Base-by-base conservation (phyloP, 2,329 filamentous ascomycete species). In the Torrubiella hemipterigena region DNA sequence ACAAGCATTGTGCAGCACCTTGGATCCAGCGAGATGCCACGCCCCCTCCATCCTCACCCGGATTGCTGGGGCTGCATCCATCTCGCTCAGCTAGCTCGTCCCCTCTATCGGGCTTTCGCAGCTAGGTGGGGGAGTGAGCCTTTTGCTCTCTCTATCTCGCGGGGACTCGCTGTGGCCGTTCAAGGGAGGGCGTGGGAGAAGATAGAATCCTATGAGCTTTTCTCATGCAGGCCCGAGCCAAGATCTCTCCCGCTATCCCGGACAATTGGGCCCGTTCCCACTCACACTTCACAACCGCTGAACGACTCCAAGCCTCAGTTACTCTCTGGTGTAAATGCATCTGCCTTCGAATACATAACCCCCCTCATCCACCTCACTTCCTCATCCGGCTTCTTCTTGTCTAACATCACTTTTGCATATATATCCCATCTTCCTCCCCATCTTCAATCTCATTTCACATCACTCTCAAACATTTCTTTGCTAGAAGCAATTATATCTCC, bases 191-290 rank as follows among this genome's bases (percentile, higher is more conserved):
- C n/a, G n/a, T n/a, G n/a, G n/a, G n/a, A n/a, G n/a, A n/a, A n/a
- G n/a, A n/a, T n/a, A n/a, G n/a, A n/a, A n/a, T n/a, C n/a, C n/a
- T n/a, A n/a, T n/a, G n/a, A n/a, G 28, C 27, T 31, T 18, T 10
- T 32, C 34, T 36, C 30, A 36, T 33, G 34, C 34, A 36, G 27
- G 34, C 34, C 21, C 11, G 27, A 33, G 34, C 34, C 34, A 36
- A 36, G 34, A 36, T 36, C 34, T 28, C 30, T 27, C 34, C 34
- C 34, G 31, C 27, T 27, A 30, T 33, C 34, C 34, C 23, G 34
- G 34, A 29, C 27, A n/a, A 15, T 29, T 7, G 16, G 23, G 23
- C 32, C 33, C 33, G n/a, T n/a, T n/a, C n/a, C n/a, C n/a, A 32
- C 33, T 25, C 33, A 29, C 30, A 28, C 17, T 29, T 35, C 30